Conservation (phyloP, 129 eudicot species). For the Flaveria robusta region DNA sequence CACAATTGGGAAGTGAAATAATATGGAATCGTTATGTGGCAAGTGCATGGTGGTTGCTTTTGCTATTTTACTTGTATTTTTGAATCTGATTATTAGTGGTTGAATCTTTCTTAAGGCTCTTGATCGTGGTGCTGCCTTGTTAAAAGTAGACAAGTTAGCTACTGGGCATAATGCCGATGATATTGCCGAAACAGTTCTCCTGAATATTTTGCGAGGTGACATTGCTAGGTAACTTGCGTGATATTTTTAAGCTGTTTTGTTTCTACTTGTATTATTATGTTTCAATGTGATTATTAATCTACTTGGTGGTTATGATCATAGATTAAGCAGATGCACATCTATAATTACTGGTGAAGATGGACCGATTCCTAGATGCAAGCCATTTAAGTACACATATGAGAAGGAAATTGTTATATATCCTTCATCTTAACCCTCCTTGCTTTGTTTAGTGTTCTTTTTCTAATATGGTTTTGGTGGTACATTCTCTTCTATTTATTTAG, state of each 20-base stretch:
- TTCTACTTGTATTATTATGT: slow-evolving; percentile 3
- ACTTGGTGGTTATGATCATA: slow-evolving; percentile 31
- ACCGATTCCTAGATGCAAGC: slow-evolving; percentile 99
- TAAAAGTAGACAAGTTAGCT: slow-evolving; percentile 89
- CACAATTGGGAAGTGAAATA: background rate
- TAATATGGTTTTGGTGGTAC: background rate
- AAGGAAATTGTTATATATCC: slow-evolving; percentile 99
- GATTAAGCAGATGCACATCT: slow-evolving; percentile 94
- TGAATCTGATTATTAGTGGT: background rate
- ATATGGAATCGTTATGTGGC: background rate
- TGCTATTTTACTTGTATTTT: background rate
- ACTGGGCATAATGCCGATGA: slow-evolving; percentile 99
- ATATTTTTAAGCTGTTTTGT: background rate
- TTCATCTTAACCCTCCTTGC: slow-evolving; percentile 2
- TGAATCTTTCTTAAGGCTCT: slow-evolving; percentile 62
- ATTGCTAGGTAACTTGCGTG: slow-evolving; percentile 71
- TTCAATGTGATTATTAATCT: slow-evolving; percentile 18
- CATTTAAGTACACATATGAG: slow-evolving; percentile 94
- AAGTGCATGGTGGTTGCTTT: background rate
- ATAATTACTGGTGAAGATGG: slow-evolving; percentile 99
- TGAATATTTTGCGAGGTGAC: slow-evolving; percentile 93
- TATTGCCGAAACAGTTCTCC: slow-evolving; percentile 89
- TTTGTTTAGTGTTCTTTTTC: background rate
- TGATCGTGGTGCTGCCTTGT: slow-evolving; percentile 96
- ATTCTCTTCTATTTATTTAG: background rate